Base-by-base conservation (phyloP, 352 stramenopile species). In the Phytopythium aichiense region DNA sequence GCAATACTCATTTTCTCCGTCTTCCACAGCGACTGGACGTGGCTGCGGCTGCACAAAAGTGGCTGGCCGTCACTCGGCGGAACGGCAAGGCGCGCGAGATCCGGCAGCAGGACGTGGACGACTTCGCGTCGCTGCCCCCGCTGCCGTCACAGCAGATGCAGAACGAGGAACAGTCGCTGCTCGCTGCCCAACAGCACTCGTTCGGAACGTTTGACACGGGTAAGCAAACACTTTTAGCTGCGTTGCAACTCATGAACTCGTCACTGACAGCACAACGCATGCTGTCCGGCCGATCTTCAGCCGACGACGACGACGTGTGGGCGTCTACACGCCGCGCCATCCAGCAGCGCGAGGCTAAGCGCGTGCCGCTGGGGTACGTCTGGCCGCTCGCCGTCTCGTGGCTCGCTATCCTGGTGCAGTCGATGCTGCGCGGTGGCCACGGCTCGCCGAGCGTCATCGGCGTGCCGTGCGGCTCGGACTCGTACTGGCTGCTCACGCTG, bases 401-500 rank as follows among this genome's bases (percentile, higher is more conserved):
- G 86, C 67, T 92, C 16, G 50, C 92, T 28, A 72, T 94, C 9
- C 69, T 94, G 33, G 48, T 82, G 11, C 86, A 94, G 60, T 83
- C 81, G 22, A 63, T 94, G 58, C 58, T 94, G 35, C 81, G 85
- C 37, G 86, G 86, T 43, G 86, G 84, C 23, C 86, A 94, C 48
- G 84, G 86, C 45, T 63, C 74, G 0, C 73, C 77, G 2, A 91
- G 81, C 45, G 65, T 92, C 25, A 69, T 99, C 42, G 97, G 96
- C 58, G 92, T 99, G 50, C 63, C 81, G n/a, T 99, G 96, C 73
- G 94, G 93, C 63, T 97, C 89, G 13, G 50, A 61, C 35, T 61
- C 69, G 20, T 99, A 98, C 74, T 99, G 96, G 96, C 58, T 94
- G 37, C 63, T 97, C 33, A 98, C 97, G 53, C 49, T 89, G 2